A percentile compares a stretch with the other conserved stretches of the same genome.
Evolutionary conservation across 1,139 yeast species (phyloP).

Genomic region (Hyphopichia fennica): DNA sequence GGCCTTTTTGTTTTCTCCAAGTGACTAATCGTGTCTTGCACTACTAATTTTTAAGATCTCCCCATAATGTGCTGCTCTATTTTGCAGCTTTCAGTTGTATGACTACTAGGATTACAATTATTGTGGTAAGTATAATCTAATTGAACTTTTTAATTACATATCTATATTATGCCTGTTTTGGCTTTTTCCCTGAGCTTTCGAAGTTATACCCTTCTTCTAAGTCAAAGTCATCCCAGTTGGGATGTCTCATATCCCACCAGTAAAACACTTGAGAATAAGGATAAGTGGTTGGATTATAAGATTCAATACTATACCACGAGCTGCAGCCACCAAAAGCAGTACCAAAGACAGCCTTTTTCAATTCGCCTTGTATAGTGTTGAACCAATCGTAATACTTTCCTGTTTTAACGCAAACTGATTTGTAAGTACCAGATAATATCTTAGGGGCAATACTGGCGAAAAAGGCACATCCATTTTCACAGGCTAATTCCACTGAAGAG

Average conservation of each 20-base stretch:
- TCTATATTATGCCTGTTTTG: not conserved
- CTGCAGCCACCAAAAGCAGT: slow-evolving; percentile 44
- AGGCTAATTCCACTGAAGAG: slow-evolving; percentile 42
- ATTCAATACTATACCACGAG: slow-evolving; percentile 38
- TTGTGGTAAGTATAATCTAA: no score
- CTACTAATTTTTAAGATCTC: no score
- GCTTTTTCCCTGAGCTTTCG: not conserved
- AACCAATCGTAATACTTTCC: slow-evolving; percentile 40
- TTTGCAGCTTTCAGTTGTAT: no score
- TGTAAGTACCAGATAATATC: slow-evolving; percentile 29
- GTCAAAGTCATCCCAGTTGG: slow-evolving; percentile 29
- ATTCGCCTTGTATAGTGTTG: slow-evolving; percentile 24
- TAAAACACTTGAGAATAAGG: slow-evolving; percentile 39
- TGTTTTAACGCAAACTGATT: slow-evolving; percentile 32
- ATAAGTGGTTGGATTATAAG: slow-evolving; percentile 35
- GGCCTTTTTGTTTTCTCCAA: no score
- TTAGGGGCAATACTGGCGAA: slow-evolving; percentile 24
- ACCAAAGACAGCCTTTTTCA: slow-evolving; percentile 37
- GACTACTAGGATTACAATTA: no score
- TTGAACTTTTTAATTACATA: no score
- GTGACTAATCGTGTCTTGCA: no score
- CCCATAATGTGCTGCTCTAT: no score
- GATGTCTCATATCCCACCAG: slow-evolving; percentile 29
- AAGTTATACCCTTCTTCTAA: not conserved
- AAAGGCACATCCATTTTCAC: slow-evolving; percentile 36